Percentiles rank a stretch among this genome's conserved stretches.
Evolutionary conservation across 345 rosid genomes (phyloP).

Genomic region (Cardamine resedifolia): DNA sequence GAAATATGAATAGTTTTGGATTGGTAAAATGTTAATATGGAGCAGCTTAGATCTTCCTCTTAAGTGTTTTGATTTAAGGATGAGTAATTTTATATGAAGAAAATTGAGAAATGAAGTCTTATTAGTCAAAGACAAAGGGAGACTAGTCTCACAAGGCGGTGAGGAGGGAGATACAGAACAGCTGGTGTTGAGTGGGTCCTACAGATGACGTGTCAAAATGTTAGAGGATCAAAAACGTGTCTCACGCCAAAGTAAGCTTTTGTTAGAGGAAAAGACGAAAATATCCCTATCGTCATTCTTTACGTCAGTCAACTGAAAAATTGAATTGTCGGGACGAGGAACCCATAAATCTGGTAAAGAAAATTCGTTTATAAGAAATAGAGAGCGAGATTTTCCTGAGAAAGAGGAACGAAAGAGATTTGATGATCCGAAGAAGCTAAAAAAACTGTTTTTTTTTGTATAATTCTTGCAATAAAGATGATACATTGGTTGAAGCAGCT

Average conservation of each 20-base stretch:
- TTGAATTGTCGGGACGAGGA: slow-evolving; percentile 24
- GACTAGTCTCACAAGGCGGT: slow-evolving; percentile 31
- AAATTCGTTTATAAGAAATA: slow-evolving; percentile 6
- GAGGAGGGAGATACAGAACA: background rate
- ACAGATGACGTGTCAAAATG: background rate
- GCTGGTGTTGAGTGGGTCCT: slow-evolving; percentile 10
- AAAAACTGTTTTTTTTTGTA: background rate
- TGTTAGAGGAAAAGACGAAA: background rate
- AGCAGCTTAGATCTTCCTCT: background rate
- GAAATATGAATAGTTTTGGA: background rate
- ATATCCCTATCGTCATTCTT: slow-evolving; percentile 16
- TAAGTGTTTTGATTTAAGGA: background rate
- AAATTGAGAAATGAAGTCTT: slow-evolving; percentile 3
- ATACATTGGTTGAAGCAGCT: slow-evolving; percentile 60
- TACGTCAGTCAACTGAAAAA: slow-evolving; percentile 24
- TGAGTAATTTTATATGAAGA: background rate
- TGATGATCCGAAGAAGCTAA: slow-evolving; percentile 25
- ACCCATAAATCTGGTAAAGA: slow-evolving; percentile 27
- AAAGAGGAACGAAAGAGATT: slow-evolving; percentile 2
- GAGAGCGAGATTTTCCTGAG: background rate
- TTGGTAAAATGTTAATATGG: slow-evolving; percentile 14
- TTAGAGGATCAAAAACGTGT: slow-evolving; percentile 27
- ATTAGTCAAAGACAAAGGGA: slow-evolving; percentile 18
- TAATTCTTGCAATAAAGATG: slow-evolving; percentile 46
- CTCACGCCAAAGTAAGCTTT: background rate